Evolutionary conservation across 2,329 filamentous ascomycete species (phyloP), one percentile per base, ranked within the genome.

Genomic region (Seiridium unicorne): DNA sequence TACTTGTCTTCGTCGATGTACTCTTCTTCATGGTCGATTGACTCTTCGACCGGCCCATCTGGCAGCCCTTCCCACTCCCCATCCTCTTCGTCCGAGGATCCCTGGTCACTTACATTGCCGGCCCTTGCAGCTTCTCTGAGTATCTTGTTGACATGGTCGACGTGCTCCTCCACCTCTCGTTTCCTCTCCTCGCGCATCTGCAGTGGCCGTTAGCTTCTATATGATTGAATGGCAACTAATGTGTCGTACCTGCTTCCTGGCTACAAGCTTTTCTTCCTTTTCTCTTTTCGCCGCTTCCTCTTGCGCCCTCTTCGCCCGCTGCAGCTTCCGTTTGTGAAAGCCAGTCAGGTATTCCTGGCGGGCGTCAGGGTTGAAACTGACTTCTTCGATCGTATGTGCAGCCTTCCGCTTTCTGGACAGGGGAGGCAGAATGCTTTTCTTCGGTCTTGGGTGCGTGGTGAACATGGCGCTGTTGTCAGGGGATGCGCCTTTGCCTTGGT

Each of bases 1-100:
- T 92, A 97, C 72, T 90, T 91, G 74, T 97, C 94, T 73, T 98
- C 95, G 74, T 99, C 95, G 65, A 97, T 86, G 76, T 97, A 99
- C 74, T 98, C 93, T 66, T 94, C 93, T 73, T 97, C 91, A 66
- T 92, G 88, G 71, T 96, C 88, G 49, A 95, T 77, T 31, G 86
- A 81, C 44, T 82, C 73, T 48, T 65, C 68, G 5, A 38, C 48
- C 10, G 77, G 75, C 42, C 73, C 65, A 51, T 89, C 87, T 26
- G 81, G 78, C 57, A 93, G 81, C 0, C 89, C 91, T 56, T 81
- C 81, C 87, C 89, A 93, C 67, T 87, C 78, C 2, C 73, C 73
- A 6, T 72, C 73, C 4, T 73, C 68, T 66, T 77, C 74, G 26
- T 53, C 53, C 4, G 51, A 48, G 18, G 7, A 18, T 7, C 51